Conservation (phyloP, 768 basidiomycete genomes). For the Pleurotus tuoliensis region DNA sequence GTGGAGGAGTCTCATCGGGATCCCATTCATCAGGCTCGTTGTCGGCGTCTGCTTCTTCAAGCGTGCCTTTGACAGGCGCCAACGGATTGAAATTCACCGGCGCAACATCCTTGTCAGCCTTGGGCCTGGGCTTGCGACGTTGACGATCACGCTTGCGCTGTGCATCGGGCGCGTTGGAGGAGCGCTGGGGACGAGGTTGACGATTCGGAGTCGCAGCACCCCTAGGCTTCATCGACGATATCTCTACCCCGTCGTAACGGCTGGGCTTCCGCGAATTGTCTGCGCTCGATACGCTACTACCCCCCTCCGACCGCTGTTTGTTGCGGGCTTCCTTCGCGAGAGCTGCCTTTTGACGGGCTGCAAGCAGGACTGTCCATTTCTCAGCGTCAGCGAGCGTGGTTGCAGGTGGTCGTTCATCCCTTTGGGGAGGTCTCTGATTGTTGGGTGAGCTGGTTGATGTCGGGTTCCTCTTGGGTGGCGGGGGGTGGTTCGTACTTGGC, state of each 20-base stretch:
- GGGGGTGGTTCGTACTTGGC: no score
- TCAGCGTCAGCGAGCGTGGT: no score
- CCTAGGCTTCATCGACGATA: not conserved
- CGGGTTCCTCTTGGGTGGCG: no score
- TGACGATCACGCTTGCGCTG: not conserved
- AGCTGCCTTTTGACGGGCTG: not conserved
- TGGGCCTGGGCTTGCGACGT: not conserved
- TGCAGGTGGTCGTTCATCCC: not conserved
- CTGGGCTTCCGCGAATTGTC: not conserved
- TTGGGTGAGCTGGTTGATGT: not conserved
- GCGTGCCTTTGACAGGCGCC: not conserved
- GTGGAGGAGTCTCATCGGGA: conserved; percentile 1
- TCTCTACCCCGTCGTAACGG: not conserved
- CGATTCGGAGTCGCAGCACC: no score
- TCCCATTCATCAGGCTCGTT: conserved; percentile 5
- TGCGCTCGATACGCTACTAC: not conserved
- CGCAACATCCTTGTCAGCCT: not conserved
- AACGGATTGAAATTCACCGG: not conserved
- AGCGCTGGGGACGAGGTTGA: not conserved
- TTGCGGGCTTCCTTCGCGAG: not conserved
- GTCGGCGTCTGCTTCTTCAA: not conserved
- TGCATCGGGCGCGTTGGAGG: not conserved
- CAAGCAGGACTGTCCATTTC: no score
- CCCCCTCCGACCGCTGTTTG: not conserved
- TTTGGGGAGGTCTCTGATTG: not conserved